These are phyloP conservation scores for Blastocrithidia nonstop DNA, from an alignment of 208 protist genomes.

Conservation along the genomic window DNA sequence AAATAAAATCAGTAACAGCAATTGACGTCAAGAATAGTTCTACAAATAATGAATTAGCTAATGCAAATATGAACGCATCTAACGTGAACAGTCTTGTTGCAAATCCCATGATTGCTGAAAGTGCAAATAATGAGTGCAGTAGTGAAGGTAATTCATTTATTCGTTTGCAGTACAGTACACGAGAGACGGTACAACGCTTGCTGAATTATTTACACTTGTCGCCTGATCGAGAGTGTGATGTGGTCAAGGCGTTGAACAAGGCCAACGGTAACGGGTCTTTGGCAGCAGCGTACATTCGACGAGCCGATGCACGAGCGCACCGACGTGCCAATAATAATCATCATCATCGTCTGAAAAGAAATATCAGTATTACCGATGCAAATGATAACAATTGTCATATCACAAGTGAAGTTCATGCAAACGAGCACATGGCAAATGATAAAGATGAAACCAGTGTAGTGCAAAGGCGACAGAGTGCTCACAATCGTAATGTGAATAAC, in stretches of 20 bases:
- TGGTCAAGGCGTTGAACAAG: slow-evolving; percentile 38
- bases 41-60: no score
- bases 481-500: background rate
- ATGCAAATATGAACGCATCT: no score
- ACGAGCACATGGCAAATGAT: background rate
- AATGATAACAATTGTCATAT: background rate
- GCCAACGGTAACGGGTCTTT: slow-evolving; percentile 42
- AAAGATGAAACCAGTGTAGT: background rate
- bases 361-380: background rate
- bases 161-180: slow-evolving; percentile 33
- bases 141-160: background rate
- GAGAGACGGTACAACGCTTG: slow-evolving; percentile 31
- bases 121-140: background rate
- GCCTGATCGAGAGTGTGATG: slow-evolving; percentile 27
- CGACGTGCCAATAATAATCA: background rate
- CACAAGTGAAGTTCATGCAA: background rate
- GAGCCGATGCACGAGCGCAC: slow-evolving; percentile 6
- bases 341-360: background rate
- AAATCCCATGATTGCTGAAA: no score
- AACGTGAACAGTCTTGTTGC: no score
- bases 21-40: no score
- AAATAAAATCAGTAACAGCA: slow-evolving; percentile 1
- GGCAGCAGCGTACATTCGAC: slow-evolving; percentile 17
- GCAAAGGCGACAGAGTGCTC: no score
- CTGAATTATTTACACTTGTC: slow-evolving; percentile 33